Evolutionary conservation across 2,329 filamentous ascomycete genomes (phyloP).

Genomic region (Ceratocystis papillata): DNA sequence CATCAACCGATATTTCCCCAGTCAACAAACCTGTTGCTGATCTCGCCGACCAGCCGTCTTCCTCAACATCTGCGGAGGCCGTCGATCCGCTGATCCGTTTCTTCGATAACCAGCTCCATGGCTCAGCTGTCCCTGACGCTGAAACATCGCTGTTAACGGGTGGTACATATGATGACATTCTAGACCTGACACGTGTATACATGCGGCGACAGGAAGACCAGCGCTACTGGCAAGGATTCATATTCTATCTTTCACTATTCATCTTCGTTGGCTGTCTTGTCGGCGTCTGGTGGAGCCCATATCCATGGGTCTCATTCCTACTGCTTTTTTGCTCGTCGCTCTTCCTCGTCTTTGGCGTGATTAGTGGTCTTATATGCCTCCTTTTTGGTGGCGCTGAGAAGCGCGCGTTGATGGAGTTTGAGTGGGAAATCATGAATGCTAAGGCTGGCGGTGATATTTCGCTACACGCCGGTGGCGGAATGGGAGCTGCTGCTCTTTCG

Average conservation of each 20-base stretch:
- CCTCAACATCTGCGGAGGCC: conserved; percentile 26
- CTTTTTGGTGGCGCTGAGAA: conserved; percentile 81
- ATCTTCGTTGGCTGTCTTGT: conserved; percentile 65
- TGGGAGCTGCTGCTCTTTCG: not conserved
- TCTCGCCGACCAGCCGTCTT: conserved; percentile 23
- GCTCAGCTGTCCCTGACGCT: conserved; percentile 26
- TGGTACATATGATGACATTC: conserved; percentile 51
- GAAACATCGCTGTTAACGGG: conserved; percentile 26
- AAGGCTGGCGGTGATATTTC: conserved; percentile 32
- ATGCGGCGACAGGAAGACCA: conserved; percentile 59
- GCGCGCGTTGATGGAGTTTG: conserved; percentile 74
- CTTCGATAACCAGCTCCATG: conserved; percentile 31
- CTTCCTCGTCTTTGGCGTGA: conserved; percentile 59
- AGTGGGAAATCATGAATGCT: conserved; percentile 78
- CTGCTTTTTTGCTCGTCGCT: conserved; percentile 72
- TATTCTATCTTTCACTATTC: conserved; percentile 59
- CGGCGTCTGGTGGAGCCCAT: conserved; percentile 75
- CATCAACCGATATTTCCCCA: conserved; percentile 26
- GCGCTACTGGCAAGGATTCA: conserved; percentile 56
- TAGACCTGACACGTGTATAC: conserved; percentile 60
- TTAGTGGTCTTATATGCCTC: conserved; percentile 77
- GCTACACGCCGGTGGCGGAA: conserved; percentile 15
- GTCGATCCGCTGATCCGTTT: conserved; percentile 26
- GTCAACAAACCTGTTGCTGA: conserved; percentile 23
- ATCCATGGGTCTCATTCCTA: conserved; percentile 66